These are phyloP conservation scores for Skeletonema menzelii DNA, from an alignment of 108 stramenopile species.

Conservation along the genomic window DNA sequence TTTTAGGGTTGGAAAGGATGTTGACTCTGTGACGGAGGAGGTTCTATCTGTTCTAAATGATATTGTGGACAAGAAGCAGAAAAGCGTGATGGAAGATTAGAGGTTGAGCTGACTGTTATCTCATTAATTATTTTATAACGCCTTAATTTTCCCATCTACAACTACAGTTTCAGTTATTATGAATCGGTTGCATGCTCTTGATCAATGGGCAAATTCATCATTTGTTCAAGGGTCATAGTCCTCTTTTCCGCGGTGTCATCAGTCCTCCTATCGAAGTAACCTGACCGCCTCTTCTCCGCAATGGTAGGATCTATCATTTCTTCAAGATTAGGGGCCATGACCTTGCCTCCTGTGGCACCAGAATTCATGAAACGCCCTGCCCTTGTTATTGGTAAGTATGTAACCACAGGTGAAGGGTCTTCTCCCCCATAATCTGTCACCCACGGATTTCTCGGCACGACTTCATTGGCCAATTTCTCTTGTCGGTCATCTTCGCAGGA, in stretches of 20 bases:
- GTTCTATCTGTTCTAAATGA: constrained; percentile 58
- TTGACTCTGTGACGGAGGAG: constrained; percentile 77
- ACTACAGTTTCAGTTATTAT: neutral
- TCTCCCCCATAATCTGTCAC: constrained; percentile 12
- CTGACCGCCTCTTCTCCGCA: constrained; percentile 40
- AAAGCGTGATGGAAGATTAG: constrained; percentile 74
- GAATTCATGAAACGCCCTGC: neutral
- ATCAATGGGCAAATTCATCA: constrained; percentile 26
- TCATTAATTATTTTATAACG: constrained; percentile 17
- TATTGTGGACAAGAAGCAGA: constrained; percentile 72
- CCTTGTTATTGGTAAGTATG: constrained; percentile 26
- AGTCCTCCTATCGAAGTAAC: constrained; percentile 18
- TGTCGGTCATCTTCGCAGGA: constrained; percentile 19
- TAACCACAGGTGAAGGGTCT: constrained; percentile 24
- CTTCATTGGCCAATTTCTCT: constrained; percentile 11
- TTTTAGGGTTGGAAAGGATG: constrained; percentile 77
- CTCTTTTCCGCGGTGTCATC: constrained; percentile 33
- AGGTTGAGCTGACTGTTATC: neutral
- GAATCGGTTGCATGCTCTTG: neutral
- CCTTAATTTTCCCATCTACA: constrained; percentile 16
- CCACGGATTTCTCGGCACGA: constrained; percentile 37
- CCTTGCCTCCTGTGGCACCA: neutral
- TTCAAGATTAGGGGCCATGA: constrained; percentile 40
- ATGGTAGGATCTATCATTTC: constrained; percentile 50
- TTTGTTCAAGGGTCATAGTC: constrained; percentile 29